Evolutionary conservation across 1,139 yeast species (phyloP), one percentile per base, ranked within the genome.

Genomic region (Pichia sorboxylosa): DNA sequence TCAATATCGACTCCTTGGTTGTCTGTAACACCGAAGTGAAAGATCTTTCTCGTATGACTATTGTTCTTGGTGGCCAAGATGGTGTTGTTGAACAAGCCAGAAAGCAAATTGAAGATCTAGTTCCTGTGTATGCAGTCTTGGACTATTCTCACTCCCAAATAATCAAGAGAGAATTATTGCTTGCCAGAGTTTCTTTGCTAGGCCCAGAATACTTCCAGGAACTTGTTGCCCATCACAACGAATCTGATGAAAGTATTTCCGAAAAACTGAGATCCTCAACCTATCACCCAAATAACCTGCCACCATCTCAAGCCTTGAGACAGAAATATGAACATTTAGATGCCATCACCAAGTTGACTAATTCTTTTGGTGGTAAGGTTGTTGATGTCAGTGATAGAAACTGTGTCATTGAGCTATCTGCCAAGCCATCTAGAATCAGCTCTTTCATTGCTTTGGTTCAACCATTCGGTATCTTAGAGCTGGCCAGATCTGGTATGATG

Each of bases 181-280:
- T 90, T 51, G 94, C 94, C 29, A 77, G 96, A 63, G 81, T 90
- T 34, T 84, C 96, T 5, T 66, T 90, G 42, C 66, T 90, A 48
- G 98, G 98, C 24, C 94, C 97, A 14, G 98, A 90, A 63, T 90
- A 87, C 64, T 90, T 90, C 63, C 94, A 87, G 56, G 96, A 90
- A 52, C 71, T 90, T 48, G 72, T 90, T 49, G 83, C 90, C 27
- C 92, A 85, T 48, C 97, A 90, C 59, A 74, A 75, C 48, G 63
- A 67, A 43, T 62, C 61, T 41, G 54, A 61, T n/a, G 48, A 40
- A 51, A 71, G 64, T 47, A 56, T 65, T 43, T 51, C 59, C 27
- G 76, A 78, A 10, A 44, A 37, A 27, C 33, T 35, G 17, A 61
- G 65, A 34, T 71, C 69, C 27, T 66, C 76, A 31, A 66, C 66